A percentile compares a stretch with the other conserved stretches of the same genome.
These are phyloP conservation scores for Sugiyamaella castrensis DNA, from an alignment of 1,139 yeast genomes.

Conservation along the genomic window DNA sequence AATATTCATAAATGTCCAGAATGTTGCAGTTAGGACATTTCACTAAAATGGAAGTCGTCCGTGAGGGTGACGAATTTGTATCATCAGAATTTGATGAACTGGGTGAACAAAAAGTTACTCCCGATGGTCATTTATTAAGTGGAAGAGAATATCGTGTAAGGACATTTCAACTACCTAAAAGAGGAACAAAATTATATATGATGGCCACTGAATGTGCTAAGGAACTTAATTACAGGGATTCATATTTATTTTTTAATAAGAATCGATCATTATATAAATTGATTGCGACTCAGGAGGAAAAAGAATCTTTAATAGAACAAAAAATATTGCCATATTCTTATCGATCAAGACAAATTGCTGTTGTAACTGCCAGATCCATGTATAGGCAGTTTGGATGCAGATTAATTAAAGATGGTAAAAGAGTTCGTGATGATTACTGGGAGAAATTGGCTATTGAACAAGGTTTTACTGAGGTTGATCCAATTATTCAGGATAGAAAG, in stretches of 20 bases:
- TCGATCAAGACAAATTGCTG: conserved; percentile 62
- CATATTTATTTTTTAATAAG: conserved; percentile 61
- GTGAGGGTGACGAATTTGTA: conserved; percentile 38
- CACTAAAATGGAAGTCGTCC: conserved; percentile 29
- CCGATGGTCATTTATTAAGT: conserved; percentile 53
- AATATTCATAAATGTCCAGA: neutral
- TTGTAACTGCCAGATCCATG: conserved; percentile 61
- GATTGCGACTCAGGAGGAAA: conserved; percentile 57
- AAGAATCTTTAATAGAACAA: conserved; percentile 53
- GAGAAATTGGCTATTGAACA: conserved; percentile 60
- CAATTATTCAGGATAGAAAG: conserved; percentile 39
- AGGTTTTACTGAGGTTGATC: conserved; percentile 49
- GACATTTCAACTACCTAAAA: conserved; percentile 55
- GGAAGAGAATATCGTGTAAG: conserved; percentile 57
- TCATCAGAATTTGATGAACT: conserved; percentile 44
- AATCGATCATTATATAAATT: conserved; percentile 56
- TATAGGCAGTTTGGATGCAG: conserved; percentile 73
- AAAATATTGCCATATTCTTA: conserved; percentile 60
- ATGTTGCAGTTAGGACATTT: conserved; percentile 29
- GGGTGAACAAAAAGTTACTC: conserved; percentile 56
- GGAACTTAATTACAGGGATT: conserved; percentile 60
- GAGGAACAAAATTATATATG: conserved; percentile 54
- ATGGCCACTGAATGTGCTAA: conserved; percentile 70
- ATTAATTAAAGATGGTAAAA: conserved; percentile 57
- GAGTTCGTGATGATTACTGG: conserved; percentile 78